Conservation (phyloP, 2,329 filamentous ascomycete genomes). For the Paraconiothyrium sp. region DNA sequence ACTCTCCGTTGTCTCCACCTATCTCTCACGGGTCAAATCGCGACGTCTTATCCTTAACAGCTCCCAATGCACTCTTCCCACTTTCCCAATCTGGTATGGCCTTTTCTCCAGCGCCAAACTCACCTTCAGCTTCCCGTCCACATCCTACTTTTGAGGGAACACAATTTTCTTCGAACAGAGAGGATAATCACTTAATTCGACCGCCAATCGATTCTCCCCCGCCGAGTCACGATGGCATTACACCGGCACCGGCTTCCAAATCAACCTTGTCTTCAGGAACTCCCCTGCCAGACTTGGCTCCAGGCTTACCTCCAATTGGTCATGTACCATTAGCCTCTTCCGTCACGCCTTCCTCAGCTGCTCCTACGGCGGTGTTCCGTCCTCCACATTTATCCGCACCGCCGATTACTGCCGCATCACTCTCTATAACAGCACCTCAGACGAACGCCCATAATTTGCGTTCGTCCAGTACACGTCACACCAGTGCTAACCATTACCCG, state of each 20-base stretch:
- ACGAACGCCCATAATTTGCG: background rate
- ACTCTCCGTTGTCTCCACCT: background rate
- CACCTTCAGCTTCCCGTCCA: constrained; percentile 8
- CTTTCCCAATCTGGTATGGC: background rate
- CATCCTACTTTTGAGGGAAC: background rate
- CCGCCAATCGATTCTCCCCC: background rate
- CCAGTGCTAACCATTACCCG: background rate
- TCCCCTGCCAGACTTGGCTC: background rate
- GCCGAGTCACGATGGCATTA: background rate
- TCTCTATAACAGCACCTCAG: background rate
- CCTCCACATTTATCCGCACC: background rate
- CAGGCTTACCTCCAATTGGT: background rate
- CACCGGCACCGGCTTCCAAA: background rate
- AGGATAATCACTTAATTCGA: background rate
- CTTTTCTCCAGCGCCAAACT: constrained; percentile 14
- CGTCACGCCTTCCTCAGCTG: background rate
- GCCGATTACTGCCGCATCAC: background rate
- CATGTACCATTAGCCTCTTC: background rate
- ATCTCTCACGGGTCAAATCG: background rate
- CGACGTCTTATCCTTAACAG: background rate
- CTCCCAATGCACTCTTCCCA: background rate
- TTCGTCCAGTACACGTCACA: background rate
- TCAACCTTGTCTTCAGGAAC: background rate
- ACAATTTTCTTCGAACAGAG: background rate
- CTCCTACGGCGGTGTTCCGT: background rate